Percentiles rank a stretch among this genome's conserved stretches.
phyloP scores from a whole-genome alignment of 2,329 filamentous ascomycete genomes.

The Claviceps monticola region DNA sequence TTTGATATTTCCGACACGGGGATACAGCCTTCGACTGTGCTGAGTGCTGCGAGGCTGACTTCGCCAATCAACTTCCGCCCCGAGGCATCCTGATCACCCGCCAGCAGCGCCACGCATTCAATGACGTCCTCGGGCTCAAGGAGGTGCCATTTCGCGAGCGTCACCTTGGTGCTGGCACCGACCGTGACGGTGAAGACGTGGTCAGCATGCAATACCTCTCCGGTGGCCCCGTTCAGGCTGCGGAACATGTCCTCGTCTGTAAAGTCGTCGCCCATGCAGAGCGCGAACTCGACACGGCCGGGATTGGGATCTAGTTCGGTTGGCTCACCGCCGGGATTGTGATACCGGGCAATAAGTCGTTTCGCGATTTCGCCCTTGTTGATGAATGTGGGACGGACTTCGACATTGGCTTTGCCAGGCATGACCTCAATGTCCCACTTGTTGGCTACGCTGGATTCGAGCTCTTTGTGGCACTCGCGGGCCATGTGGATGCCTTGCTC shows the following conservation, averaged over 20 bases:
- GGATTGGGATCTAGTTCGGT: constrained; percentile 26
- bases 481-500: constrained; percentile 73
- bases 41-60: constrained; percentile 42
- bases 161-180: constrained; percentile 83
- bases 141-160: constrained; percentile 78
- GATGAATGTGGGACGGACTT: constrained; percentile 91
- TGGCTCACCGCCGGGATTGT: constrained; percentile 30
- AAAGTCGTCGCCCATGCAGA: constrained; percentile 90
- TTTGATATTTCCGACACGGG: constrained; percentile 11
- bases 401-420: constrained; percentile 90
- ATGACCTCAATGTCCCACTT: constrained; percentile 92
- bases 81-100: constrained; percentile 28
- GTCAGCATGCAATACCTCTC: constrained; percentile 37
- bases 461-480: constrained; percentile 64
- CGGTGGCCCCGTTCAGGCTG: constrained; percentile 49
- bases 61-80: constrained; percentile 29
- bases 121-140: constrained; percentile 83
- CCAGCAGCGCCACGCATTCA: constrained; percentile 45
- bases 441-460: constrained; percentile 62
- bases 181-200: constrained; percentile 86
- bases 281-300: constrained; percentile 63
- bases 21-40: constrained; percentile 38
- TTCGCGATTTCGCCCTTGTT: constrained; percentile 96
- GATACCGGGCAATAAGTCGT: constrained; percentile 64
- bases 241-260: constrained; percentile 98